Base-by-base conservation (phyloP, 495 filamentous ascomycete genomes). In the Lasiosphaeris hirsuta region DNA sequence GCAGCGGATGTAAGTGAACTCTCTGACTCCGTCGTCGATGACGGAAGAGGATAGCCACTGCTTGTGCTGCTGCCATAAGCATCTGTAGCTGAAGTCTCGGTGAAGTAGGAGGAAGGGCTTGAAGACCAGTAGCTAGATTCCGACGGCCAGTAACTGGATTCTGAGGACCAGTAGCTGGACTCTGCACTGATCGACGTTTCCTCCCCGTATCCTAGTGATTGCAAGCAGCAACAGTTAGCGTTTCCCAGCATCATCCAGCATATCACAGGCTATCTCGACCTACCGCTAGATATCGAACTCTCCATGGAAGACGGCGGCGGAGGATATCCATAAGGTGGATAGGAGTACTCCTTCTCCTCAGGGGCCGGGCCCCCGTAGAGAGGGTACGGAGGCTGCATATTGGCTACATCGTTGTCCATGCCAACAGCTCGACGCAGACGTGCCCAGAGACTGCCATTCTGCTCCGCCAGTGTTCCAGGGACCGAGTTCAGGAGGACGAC, bases 271-370 rank as follows among this genome's bases (percentile, higher is more conserved):
- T 18, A 19, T 5, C 7, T n/a, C 7, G 51, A 9, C 10, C 30
- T 54, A 10, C 23, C 30, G 36, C 19, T 13, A 7, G 8, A 51
- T 53, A 1, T 44, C 50, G 54, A 35, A 56, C 54, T 42, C 2
- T 63, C 19, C 17, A 10, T 17, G 4, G 51, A 56, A 7, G 38
- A 56, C 7, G 70, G 69, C 19, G 65, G 69, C 37, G 71, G 73
- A 1, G 69, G 70, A 57, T 78, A 77, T 56, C 74, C 76, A 63
- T 79, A 77, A 39, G 73, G 67, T 3, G 62, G 68, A 62, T 73
- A 71, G 17, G 68, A 65, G 54, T 78, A 74, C 8, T 66, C 69
- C 33, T 59, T 70, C 38, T 56, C 63, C 14, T 69, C 56, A 35
- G 59, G 62, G 14, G 55, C 39, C 39, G 60, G 63, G 7, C 58